Evolutionary conservation across 169 alveolate species (phyloP), one percentile per base, ranked within the genome.

Genomic region (Plasmodium vivax): DNA sequence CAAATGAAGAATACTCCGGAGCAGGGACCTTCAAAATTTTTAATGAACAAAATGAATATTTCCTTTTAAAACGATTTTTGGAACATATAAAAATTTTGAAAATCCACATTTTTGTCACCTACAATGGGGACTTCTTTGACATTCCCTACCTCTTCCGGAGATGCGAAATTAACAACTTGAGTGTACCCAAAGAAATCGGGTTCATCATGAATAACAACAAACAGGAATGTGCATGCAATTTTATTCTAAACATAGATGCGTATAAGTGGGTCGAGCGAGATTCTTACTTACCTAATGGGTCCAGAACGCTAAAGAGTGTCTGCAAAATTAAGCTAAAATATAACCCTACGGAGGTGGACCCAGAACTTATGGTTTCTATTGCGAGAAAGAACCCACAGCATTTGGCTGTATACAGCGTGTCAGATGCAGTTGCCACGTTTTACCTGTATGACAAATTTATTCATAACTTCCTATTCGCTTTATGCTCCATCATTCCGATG

Each of bases 381-480:
- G 99, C 99, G 0, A 93, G 95, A 82, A 97, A 97, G 23, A 96
- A 98, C 68, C 99, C 99, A 23, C 98, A 99, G 92, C 98, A 97
- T 83, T 95, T 99, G 90, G 99, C 99, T 38, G 99, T 97, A 34
- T 99, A 99, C 97, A 99, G 99, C 45, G 99, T 99, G 47, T 99
- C 99, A 23, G 99, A 99, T 98, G 99, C 99, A 14, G 99, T 99
- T 74, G 99, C 99, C 27, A 99, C 99, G 27, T 99, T 98, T 96
- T 98, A 98, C 96, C 97, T 99, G 83, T 99, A 99, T 97, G 98
- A 97, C 96, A 98, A 99, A 95, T 99, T 97, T 98, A 99, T 99
- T 51, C 99, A 99, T 95, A 99, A 98, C 95, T 99, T 99, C 95
- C 97, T 99, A 85, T 98, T 99, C 85, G 99, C 99, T 36, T 96